Percentiles rank a stretch among this genome's conserved stretches.
Conservation (phyloP, 257 asterid genomes). For the Knoxia roxburghii region DNA sequence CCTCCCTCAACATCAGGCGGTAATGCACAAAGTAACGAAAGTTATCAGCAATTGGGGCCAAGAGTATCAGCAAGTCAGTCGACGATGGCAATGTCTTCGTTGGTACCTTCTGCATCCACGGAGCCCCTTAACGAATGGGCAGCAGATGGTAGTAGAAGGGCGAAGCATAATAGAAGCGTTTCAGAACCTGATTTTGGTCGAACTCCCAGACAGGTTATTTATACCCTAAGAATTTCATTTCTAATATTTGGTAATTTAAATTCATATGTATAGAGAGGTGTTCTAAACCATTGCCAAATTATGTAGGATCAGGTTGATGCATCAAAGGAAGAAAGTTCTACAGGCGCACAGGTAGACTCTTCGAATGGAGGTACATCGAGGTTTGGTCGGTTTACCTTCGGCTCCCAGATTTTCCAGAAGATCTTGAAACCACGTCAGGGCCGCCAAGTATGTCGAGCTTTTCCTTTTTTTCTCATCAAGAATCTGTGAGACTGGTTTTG, state of each 20-base stretch:
- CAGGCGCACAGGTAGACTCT: slow-evolving; percentile 42
- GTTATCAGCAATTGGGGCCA: slow-evolving; percentile 47
- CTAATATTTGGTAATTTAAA: neutral
- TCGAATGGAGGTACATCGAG: slow-evolving; percentile 48
- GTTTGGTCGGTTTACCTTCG: slow-evolving; percentile 54
- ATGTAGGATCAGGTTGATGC: slow-evolving; percentile 61
- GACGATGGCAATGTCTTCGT: slow-evolving; percentile 89
- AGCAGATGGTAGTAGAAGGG: slow-evolving; percentile 41
- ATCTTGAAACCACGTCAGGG: slow-evolving; percentile 38
- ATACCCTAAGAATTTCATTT: too few species aligned
- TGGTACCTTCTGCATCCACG: slow-evolving; percentile 69
- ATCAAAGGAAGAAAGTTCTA: slow-evolving; percentile 54
- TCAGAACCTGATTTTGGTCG: slow-evolving; percentile 98
- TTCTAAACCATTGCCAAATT: slow-evolving; percentile 13
- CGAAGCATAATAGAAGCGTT: slow-evolving; percentile 76
- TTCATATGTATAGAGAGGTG: too few species aligned
- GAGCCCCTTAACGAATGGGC: slow-evolving; percentile 68
- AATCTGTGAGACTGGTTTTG: slow-evolving; percentile 11
- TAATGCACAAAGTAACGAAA: slow-evolving; percentile 38
- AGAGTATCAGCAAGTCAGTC: slow-evolving; percentile 88
- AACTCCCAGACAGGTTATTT: slow-evolving; percentile 83
- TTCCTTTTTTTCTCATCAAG: neutral
- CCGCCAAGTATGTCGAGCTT: slow-evolving; percentile 30
- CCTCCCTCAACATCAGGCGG: slow-evolving; percentile 44
- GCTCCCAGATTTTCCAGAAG: slow-evolving; percentile 38